Evolutionary conservation across 495 filamentous ascomycete species (phyloP).

Genomic region (Penicillium riverlandense): DNA sequence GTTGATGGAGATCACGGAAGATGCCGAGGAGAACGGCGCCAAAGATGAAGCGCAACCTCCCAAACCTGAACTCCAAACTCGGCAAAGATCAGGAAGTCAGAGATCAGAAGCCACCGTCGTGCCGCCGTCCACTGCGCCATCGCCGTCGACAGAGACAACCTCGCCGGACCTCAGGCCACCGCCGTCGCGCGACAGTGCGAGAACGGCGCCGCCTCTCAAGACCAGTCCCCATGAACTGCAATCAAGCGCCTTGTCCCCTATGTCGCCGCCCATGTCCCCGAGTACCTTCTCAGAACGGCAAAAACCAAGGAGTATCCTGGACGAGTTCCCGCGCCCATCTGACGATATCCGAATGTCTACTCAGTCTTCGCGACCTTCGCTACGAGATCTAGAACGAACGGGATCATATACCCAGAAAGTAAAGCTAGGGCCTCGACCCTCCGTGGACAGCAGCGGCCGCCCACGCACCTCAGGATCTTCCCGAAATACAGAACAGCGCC

Average conservation of each 20-base stretch:
- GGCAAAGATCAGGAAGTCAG: constrained; percentile 28
- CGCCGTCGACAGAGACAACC: constrained; percentile 12
- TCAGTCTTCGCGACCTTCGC: constrained; percentile 55
- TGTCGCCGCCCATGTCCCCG: constrained; percentile 13
- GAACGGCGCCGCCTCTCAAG: constrained; percentile 8
- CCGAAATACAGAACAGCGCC: constrained; percentile 48
- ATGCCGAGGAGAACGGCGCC: constrained; percentile 57
- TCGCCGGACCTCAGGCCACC: constrained; percentile 11
- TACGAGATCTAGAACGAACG: constrained; percentile 54
- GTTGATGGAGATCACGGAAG: constrained; percentile 85
- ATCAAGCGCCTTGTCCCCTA: constrained; percentile 12
- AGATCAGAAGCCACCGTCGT: constrained; percentile 34
- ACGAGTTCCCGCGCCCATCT: constrained; percentile 32
- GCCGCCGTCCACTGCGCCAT: constrained; percentile 15
- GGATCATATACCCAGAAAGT: constrained; percentile 60
- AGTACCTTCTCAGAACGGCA: constrained; percentile 9
- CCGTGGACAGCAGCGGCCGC: constrained; percentile 58
- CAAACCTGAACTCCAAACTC: constrained; percentile 8
- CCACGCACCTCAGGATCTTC: constrained; percentile 52
- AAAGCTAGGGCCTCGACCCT: constrained; percentile 78
- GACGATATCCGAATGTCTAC: constrained; percentile 46
- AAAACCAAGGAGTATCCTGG: constrained; percentile 22
- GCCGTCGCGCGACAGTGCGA: constrained; percentile 12
- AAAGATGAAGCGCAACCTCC: constrained; percentile 35
- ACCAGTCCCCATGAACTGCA: constrained; percentile 12